phyloP scores from a whole-genome alignment of 139 green algal genomes.

The Chlamydomonas applanata region DNA sequence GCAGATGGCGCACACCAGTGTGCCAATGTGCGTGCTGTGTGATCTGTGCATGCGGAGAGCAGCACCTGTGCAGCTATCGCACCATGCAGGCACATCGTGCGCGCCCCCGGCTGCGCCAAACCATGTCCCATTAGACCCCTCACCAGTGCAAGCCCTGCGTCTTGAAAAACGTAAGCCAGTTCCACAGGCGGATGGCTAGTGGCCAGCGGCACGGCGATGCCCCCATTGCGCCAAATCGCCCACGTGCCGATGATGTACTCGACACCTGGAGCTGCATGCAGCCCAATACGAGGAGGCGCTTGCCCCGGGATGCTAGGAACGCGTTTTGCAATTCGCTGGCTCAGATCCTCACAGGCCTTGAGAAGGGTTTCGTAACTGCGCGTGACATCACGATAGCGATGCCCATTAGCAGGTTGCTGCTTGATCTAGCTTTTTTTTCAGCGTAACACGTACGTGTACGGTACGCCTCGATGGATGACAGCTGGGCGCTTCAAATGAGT shows the following conservation, averaged over 20 bases:
- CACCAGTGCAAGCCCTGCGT: conserved; percentile 61
- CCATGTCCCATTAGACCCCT: conserved; percentile 4
- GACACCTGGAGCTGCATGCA: conserved; percentile 38
- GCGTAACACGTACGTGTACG: too few species aligned
- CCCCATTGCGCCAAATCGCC: conserved; percentile 76
- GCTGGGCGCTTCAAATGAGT: too few species aligned
- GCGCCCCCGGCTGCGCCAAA: too few species aligned
- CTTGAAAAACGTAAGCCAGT: conserved; percentile 79
- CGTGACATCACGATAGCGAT: too few species aligned
- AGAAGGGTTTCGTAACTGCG: conserved; percentile 29
- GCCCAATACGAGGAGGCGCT: conserved; percentile 34
- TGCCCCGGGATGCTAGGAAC: neutral
- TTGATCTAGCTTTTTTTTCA: too few species aligned
- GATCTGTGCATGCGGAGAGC: too few species aligned
- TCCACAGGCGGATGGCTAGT: conserved; percentile 72
- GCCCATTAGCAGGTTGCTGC: too few species aligned
- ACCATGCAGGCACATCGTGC: neutral
- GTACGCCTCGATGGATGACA: too few species aligned
- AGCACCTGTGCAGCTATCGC: neutral
- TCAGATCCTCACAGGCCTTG: conserved; percentile 2
- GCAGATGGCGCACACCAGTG: too few species aligned
- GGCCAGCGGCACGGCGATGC: conserved; percentile 84
- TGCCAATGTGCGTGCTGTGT: too few species aligned
- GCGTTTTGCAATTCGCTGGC: conserved; percentile 2
- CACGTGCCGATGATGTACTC: conserved; percentile 77